Evolutionary conservation across 305 asterid species (phyloP), one percentile per base, ranked within the genome.

Genomic region (Rubia peregrina): DNA sequence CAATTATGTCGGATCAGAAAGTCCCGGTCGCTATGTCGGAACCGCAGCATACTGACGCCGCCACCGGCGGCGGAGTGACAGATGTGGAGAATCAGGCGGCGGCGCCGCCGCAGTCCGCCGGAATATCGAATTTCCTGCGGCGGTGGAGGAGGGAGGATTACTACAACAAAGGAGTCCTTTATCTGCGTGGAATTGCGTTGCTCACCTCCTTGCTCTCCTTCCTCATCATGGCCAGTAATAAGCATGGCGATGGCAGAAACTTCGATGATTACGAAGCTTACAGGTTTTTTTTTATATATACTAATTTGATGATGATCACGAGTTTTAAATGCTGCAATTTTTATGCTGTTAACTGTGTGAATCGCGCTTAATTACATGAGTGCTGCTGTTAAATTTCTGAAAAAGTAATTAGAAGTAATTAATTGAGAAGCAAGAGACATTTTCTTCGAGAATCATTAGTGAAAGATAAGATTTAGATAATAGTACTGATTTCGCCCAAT

Each of bases 101-200:
- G 72, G 38, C 49, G 59, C 44, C 74, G 66, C 56, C 77, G 4
- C 71, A 7, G 30, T 3, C 57, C 1, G 75, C 83, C 36, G 85
- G 85, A 48, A 80, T 85, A 21, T 68, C 82, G 1, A 69, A 75
- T 69, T 70, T 89, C 33, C 19, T 83, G 17, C 65, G 80, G 63
- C 80, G 89, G 61, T 91, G 96, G 93, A 86, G 61, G 72, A 82
- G 86, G 68, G 93, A 87, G 41, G 95, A 88, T 76, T 76, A 84
- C 9, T n/a, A 83, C 43, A 85, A 82, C 76, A 86, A 77, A 74
- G 75, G 78, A 17, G 81, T 83, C 0, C 60, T 85, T 69, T 83
- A 77, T 33, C 75, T 76, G 41, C 88, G 87, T 6, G 85, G 67
- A 17, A 33, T 80, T 56, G 84, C 77, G 22, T 75, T 86, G 57